These are phyloP conservation scores for Dioscorea alata DNA, from an alignment of 106 monocot species.

Conservation along the genomic window DNA sequence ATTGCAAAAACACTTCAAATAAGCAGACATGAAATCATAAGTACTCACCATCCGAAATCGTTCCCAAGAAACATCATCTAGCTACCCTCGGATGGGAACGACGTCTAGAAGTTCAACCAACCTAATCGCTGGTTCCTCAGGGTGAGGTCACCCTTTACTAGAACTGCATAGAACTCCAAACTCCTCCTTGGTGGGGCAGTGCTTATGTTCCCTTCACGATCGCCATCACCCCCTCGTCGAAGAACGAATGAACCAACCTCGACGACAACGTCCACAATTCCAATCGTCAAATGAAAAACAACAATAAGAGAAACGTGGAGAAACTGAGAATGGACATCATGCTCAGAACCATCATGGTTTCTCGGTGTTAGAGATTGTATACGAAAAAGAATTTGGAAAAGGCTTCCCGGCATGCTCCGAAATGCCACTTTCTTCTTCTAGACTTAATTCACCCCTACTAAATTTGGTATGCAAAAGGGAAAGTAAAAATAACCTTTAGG, in stretches of 20 bases:
- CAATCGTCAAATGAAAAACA: constrained; percentile 9
- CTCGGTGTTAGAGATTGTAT: too few relatives aligned
- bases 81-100: constrained; percentile 67
- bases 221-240: constrained; percentile 45
- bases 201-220: neutral
- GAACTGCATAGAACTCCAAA: constrained; percentile 49
- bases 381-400: too few relatives aligned
- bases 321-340: too few relatives aligned
- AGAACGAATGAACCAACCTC: constrained; percentile 76
- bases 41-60: constrained; percentile 85
- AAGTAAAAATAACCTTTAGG: too few relatives aligned
- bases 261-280: constrained; percentile 47
- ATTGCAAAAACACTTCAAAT: neutral
- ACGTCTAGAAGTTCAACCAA: constrained; percentile 24
- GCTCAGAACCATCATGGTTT: too few relatives aligned
- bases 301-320: neutral
- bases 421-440: too few relatives aligned
- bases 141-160: constrained; percentile 49
- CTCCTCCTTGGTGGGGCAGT: constrained; percentile 46
- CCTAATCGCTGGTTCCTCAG: constrained; percentile 32
- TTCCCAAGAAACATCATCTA: constrained; percentile 52
- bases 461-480: too few relatives aligned
- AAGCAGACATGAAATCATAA: neutral
- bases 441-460: too few relatives aligned
- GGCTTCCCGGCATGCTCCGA: too few relatives aligned